phyloP scores from a whole-genome alignment of 2,329 filamentous ascomycete species.

The Talaromyces marneffei region DNA sequence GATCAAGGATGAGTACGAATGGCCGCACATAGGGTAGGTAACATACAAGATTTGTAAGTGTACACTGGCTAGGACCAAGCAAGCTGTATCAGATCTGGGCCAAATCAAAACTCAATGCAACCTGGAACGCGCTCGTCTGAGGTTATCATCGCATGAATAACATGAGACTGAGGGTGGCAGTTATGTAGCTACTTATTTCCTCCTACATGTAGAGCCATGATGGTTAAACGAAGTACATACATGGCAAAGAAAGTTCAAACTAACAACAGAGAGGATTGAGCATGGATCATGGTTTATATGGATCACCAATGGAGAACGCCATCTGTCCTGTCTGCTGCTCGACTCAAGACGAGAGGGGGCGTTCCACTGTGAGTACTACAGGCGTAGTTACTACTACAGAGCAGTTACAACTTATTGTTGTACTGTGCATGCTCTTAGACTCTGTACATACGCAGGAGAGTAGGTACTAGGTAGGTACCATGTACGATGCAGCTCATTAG shows the following conservation, averaged over 20 bases:
- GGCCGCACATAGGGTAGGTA: too few species aligned
- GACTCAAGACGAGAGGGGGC: constrained; percentile 3
- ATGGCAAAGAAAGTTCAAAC: background rate
- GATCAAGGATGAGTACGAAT: background rate
- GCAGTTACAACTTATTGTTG: too few species aligned
- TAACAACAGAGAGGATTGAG: background rate
- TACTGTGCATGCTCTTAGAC: background rate
- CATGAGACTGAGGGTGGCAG: background rate
- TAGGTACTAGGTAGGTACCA: background rate
- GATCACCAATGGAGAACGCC: constrained; percentile 4
- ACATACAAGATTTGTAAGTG: too few species aligned
- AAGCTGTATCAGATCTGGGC: background rate
- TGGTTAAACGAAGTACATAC: background rate
- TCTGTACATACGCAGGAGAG: background rate
- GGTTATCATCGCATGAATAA: background rate
- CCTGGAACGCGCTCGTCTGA: background rate
- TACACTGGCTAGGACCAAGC: background rate
- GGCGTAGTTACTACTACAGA: background rate
- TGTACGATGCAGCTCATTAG: background rate
- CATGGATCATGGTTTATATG: constrained; percentile 6
- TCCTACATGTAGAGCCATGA: too few species aligned
- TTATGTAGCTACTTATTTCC: too few species aligned
- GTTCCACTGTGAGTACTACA: background rate
- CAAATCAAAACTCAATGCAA: background rate
- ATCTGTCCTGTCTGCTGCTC: background rate